phyloP scores from a whole-genome alignment of 1,139 yeast species.

The Casaregolazyma suthepensis region DNA sequence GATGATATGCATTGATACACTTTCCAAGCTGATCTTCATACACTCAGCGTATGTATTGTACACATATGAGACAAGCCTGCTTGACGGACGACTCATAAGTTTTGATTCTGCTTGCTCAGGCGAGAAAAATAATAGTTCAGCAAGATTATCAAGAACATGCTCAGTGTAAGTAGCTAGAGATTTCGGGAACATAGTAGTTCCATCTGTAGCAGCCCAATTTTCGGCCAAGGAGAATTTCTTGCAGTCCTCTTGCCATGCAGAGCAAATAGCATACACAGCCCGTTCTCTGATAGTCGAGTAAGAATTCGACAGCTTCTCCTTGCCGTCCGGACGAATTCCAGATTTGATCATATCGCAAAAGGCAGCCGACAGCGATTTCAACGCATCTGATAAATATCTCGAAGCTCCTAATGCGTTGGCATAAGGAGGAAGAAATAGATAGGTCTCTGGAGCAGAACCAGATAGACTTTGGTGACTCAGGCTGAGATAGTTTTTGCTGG shows the following conservation, averaged over 20 bases:
- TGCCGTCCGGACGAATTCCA: slow-evolving; percentile 35
- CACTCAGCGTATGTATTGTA: slow-evolving; percentile 38
- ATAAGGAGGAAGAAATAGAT: slow-evolving; percentile 55
- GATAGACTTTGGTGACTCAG: slow-evolving; percentile 27
- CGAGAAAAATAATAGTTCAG: slow-evolving; percentile 23
- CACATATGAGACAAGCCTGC: slow-evolving; percentile 39
- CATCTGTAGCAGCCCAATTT: slow-evolving; percentile 31
- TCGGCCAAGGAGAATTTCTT: slow-evolving; percentile 40
- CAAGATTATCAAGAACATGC: slow-evolving; percentile 29
- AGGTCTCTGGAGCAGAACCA: slow-evolving; percentile 41
- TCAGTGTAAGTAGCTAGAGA: slow-evolving; percentile 29
- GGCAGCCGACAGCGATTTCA: slow-evolving; percentile 35
- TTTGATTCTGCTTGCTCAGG: slow-evolving; percentile 17
- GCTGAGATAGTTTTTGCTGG: neutral
- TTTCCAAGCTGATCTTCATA: slow-evolving; percentile 15
- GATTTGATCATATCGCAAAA: slow-evolving; percentile 43
- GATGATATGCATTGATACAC: slow-evolving; percentile 1
- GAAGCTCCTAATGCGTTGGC: slow-evolving; percentile 55
- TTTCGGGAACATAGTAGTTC: slow-evolving; percentile 25
- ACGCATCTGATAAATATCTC: slow-evolving; percentile 41
- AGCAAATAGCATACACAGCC: slow-evolving; percentile 42
- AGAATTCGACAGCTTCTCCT: slow-evolving; percentile 35
- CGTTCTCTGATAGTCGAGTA: slow-evolving; percentile 38
- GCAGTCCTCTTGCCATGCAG: slow-evolving; percentile 47
- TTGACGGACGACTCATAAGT: slow-evolving; percentile 44